Evolutionary conservation across 306 rosid species (phyloP).

Genomic region (Cotoneaster glaucophyllus): DNA sequence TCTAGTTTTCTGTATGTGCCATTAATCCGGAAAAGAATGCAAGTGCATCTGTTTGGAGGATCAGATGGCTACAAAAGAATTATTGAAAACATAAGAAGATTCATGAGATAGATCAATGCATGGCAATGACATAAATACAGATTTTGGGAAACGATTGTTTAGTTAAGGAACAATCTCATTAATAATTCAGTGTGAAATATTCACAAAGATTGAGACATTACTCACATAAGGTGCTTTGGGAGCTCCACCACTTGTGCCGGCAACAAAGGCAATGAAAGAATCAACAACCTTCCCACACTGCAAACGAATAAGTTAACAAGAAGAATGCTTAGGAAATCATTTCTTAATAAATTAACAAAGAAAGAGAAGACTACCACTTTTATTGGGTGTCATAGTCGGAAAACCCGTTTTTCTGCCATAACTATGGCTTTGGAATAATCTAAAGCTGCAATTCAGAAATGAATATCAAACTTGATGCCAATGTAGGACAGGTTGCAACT

Average conservation of each 20-base stretch:
- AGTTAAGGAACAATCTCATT: slow-evolving; percentile 1
- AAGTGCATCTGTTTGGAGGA: slow-evolving; percentile 32
- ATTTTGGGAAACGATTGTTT: background rate
- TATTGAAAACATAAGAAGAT: too few species aligned
- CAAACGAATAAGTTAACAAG: slow-evolving; percentile 14
- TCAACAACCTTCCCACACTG: slow-evolving; percentile 94
- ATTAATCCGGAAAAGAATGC: slow-evolving; percentile 76
- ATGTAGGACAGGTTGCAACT: too few species aligned
- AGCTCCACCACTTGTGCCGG: slow-evolving; percentile 80
- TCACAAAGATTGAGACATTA: slow-evolving; percentile 22
- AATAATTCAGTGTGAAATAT: background rate
- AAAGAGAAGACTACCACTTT: slow-evolving; percentile 35
- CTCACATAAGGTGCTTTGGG: slow-evolving; percentile 93
- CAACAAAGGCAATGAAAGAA: slow-evolving; percentile 64
- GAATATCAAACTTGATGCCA: background rate
- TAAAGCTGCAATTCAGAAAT: slow-evolving; percentile 59
- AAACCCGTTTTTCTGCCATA: slow-evolving; percentile 53
- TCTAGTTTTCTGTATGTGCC: slow-evolving; percentile 84
- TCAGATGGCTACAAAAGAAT: background rate
- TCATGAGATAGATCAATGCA: background rate
- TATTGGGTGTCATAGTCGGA: slow-evolving; percentile 45
- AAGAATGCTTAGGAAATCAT: slow-evolving; percentile 1
- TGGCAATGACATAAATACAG: background rate
- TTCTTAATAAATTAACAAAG: slow-evolving; percentile 9
- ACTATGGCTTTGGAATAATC: slow-evolving; percentile 72